A percentile compares a stretch with the other conserved stretches of the same genome.
These are phyloP conservation scores for Suillus paluster DNA, from an alignment of 768 basidiomycete species.

Conservation along the genomic window DNA sequence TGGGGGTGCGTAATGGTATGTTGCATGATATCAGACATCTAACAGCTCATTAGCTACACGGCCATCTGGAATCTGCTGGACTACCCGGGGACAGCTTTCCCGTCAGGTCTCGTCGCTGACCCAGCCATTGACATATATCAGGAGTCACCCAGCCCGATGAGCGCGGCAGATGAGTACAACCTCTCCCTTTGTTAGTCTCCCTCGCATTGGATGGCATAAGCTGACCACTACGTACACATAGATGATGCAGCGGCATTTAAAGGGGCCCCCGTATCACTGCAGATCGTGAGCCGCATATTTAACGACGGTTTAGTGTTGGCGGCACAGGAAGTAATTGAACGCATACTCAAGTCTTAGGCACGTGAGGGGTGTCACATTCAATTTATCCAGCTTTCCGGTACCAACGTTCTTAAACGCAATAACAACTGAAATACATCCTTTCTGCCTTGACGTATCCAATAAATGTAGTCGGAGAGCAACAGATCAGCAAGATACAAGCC, in stretches of 20 bases:
- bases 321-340: conserved; percentile 28
- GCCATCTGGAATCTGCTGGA: conserved; percentile 48
- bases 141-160: conserved; percentile 12
- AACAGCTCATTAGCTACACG: conserved; percentile 38
- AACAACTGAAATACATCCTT: not conserved
- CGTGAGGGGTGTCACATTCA: not conserved
- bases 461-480: too few species aligned
- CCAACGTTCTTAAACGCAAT: not conserved
- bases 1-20: conserved; percentile 34
- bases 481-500: too few species aligned
- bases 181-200: conserved; percentile 20
- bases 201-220: not conserved
- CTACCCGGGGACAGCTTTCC: conserved; percentile 44
- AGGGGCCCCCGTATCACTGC: conserved; percentile 24
- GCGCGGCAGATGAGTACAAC: conserved; percentile 28
- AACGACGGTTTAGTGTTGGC: conserved; percentile 32
- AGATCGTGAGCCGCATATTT: conserved; percentile 29
- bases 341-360: conserved; percentile 24
- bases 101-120: conserved; percentile 30
- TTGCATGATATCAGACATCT: conserved; percentile 11
- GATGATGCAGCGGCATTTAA: conserved; percentile 25
- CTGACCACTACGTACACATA: conserved; percentile 17
- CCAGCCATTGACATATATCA: conserved; percentile 22
- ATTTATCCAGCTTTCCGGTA: not conserved
- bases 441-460: too few species aligned